Base-by-base conservation (phyloP, 75 land plant genomes). In the Cryptomeria japonica region DNA sequence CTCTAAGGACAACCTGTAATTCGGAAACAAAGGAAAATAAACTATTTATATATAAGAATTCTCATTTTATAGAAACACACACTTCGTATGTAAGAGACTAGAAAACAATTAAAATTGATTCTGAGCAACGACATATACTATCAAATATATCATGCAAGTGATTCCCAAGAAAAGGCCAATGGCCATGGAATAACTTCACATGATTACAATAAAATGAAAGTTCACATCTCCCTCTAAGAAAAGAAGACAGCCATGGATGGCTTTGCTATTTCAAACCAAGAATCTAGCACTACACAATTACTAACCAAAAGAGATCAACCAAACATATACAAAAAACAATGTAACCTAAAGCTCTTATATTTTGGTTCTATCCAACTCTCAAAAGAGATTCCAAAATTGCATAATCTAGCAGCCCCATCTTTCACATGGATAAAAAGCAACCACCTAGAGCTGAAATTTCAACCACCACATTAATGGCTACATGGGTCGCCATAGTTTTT, bases 1-100 rank as follows among this genome's bases (percentile, higher is more conserved):
- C 84, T 91, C 92, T 85, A 89, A 58, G 34, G 92, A 89, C 76
- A 91, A 83, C 70, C 92, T 91, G 73, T 53, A 82, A 61, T 39
- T 77, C 86, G 72, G 51, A 78, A 85, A 89, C 84, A 68, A 18
- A 5, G 34, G 42, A 28, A 8, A 51, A 56, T 11, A 31, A 18
- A 22, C 41, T 38, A 31, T 70, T 86, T 32, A 37, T 16, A 80
- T 44, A 28, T 28, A 10, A 25, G 44, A 25, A 41, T 80, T 19
- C 3, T 39, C 19, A 37, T 79, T 42, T 42, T 9, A 41, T 9
- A 42, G 42, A 28, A 80, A 19, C 10, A 22, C 11, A 42, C 47
- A 80, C 31, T 42, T 32, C 32, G 2, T 32, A 73, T 73, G 31
- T 11, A 73, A 73, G 76, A n/a, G 36, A 73, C 32, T 11, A 73